A percentile compares a stretch with the other conserved stretches of the same genome.
phyloP scores from a whole-genome alignment of 345 rosid species.

The Salix udensis region DNA sequence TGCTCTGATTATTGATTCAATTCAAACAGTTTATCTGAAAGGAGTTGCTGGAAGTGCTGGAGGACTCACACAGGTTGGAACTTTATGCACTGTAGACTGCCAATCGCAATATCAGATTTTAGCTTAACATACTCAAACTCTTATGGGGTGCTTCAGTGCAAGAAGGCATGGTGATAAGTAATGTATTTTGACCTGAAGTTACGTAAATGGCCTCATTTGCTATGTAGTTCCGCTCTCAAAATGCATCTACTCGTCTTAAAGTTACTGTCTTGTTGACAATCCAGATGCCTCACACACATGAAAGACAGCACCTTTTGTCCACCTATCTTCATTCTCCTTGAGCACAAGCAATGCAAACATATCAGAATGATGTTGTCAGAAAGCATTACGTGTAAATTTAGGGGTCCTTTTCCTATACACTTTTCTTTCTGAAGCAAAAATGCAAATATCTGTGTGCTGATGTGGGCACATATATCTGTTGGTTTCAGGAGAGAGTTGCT shows the following conservation, averaged over 20 bases:
- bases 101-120: background rate
- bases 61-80: constrained; percentile 69
- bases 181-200: background rate
- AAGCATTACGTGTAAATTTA: background rate
- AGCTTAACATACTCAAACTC: background rate
- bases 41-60: constrained; percentile 89
- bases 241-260: background rate
- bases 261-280: background rate
- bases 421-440: background rate
- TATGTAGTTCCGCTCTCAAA: background rate
- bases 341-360: background rate
- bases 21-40: constrained; percentile 81
- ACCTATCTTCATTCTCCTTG: background rate
- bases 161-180: background rate
- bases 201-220: background rate
- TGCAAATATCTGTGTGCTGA: background rate
- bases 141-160: background rate
- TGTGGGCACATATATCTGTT: background rate
- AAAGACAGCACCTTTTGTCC: background rate
- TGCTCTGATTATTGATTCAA: constrained; percentile 77
- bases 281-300: background rate
- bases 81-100: background rate
- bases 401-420: background rate
- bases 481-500: background rate
- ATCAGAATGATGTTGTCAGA: background rate